Evolutionary conservation across 2,329 filamentous ascomycete genomes (phyloP).

Genomic region (Nothomitra cinnamomea): DNA sequence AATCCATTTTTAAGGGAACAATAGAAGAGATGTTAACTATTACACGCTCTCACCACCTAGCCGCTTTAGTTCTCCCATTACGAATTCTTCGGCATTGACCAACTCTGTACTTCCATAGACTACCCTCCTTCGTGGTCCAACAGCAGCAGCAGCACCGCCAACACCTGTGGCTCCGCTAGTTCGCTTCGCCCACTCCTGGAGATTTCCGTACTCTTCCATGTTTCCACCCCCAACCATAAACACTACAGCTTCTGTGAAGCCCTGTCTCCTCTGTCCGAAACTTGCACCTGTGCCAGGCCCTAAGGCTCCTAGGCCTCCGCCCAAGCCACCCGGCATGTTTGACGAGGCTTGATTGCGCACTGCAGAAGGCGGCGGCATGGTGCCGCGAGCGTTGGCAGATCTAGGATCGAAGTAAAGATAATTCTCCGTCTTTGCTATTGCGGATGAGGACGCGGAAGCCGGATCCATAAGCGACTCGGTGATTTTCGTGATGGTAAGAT

Average conservation of each 20-base stretch:
- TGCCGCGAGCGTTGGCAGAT: constrained; percentile 81
- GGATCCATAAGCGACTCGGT: constrained; percentile 98
- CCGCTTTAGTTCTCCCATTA: constrained; percentile 36
- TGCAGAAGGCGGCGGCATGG: constrained; percentile 65
- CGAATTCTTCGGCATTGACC: constrained; percentile 44
- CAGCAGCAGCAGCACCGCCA: constrained; percentile 22
- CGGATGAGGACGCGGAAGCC: constrained; percentile 69
- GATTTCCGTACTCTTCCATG: constrained; percentile 96
- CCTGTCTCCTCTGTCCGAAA: constrained; percentile 80
- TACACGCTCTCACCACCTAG: constrained; percentile 36
- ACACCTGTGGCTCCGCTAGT: constrained; percentile 40
- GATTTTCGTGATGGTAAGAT: constrained; percentile 93
- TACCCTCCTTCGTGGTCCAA: constrained; percentile 55
- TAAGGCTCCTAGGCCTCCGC: constrained; percentile 28
- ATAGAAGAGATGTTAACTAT: not conserved
- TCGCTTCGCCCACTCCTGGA: constrained; percentile 87
- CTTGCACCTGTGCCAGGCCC: constrained; percentile 54
- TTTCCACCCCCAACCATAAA: constrained; percentile 91
- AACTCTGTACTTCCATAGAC: constrained; percentile 86
- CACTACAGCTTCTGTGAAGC: constrained; percentile 80
- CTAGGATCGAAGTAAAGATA: constrained; percentile 96
- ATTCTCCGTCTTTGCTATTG: constrained; percentile 88
- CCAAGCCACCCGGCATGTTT: constrained; percentile 28
- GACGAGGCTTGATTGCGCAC: constrained; percentile 28
- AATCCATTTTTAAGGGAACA: no score